These are phyloP conservation scores for Dillenia turbinata DNA, from an alignment of 164 flowering plant species.

Conservation along the genomic window DNA sequence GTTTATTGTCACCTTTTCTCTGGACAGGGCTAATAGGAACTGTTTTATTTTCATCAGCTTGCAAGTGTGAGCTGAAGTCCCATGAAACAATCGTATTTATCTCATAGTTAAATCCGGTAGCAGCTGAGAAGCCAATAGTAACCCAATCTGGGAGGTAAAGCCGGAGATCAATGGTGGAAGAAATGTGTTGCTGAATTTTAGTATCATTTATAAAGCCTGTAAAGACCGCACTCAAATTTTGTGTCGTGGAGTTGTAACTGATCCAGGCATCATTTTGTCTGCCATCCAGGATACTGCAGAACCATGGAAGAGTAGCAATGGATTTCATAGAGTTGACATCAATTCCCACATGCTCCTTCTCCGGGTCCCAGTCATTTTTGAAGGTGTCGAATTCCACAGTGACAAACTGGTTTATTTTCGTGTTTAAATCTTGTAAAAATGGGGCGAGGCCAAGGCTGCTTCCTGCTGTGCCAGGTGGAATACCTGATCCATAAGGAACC, in stretches of 20 bases:
- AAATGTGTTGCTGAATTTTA: neutral
- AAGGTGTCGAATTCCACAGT: slow-evolving; percentile 31
- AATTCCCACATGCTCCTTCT: slow-evolving; percentile 20
- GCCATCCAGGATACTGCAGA: neutral
- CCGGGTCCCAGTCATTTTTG: slow-evolving; percentile 15
- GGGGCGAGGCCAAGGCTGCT: slow-evolving; percentile 19
- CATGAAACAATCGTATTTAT: slow-evolving; percentile 5
- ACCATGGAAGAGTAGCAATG: slow-evolving; percentile 6
- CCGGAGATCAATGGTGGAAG: slow-evolving; percentile 2
- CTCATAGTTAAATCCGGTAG: neutral
- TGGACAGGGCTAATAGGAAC: neutral
- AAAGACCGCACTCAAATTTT: slow-evolving; percentile 10
- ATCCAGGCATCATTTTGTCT: slow-evolving; percentile 10
- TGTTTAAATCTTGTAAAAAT: too few relatives aligned
- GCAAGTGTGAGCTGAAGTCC: slow-evolving; percentile 7
- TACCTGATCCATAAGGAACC: slow-evolving; percentile 10
- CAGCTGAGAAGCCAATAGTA: slow-evolving; percentile 11
- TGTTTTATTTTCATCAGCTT: neutral
- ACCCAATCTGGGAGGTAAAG: slow-evolving; percentile 10
- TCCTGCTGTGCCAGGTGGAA: slow-evolving; percentile 21
- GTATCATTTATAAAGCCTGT: neutral
- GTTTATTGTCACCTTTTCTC: too few relatives aligned
- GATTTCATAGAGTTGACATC: slow-evolving; percentile 18
- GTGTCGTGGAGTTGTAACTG: slow-evolving; percentile 16
- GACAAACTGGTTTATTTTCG: neutral